Conservation (phyloP, 2,329 filamentous ascomycete genomes). For the Purpureocillium lavendulum region DNA sequence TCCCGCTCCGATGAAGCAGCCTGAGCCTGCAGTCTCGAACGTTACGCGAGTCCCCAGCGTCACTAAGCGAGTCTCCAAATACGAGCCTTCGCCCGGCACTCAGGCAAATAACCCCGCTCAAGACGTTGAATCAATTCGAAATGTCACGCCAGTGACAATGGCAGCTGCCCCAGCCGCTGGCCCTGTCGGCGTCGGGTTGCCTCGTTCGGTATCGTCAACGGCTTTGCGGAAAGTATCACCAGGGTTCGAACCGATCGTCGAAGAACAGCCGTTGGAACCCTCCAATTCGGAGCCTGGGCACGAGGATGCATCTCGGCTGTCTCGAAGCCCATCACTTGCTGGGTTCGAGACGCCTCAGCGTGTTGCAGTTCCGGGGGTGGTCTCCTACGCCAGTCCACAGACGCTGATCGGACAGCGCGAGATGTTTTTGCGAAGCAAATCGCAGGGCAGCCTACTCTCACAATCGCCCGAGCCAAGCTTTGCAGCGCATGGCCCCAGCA, state of each 20-base stretch:
- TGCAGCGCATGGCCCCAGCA: slow-evolving; percentile 18
- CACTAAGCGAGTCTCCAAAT: slow-evolving; percentile 6
- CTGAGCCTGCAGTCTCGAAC: slow-evolving; percentile 19
- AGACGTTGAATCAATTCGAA: not conserved
- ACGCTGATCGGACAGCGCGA: slow-evolving; percentile 50
- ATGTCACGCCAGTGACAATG: not conserved
- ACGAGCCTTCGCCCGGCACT: not conserved
- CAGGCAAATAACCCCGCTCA: not conserved
- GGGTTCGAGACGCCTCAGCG: slow-evolving; percentile 13
- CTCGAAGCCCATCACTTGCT: too few species aligned
- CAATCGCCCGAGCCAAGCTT: slow-evolving; percentile 16
- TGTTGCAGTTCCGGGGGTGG: slow-evolving; percentile 32
- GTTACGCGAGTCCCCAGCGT: slow-evolving; percentile 8
- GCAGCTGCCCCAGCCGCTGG: not conserved
- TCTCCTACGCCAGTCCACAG: slow-evolving; percentile 43
- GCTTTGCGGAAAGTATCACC: slow-evolving; percentile 17
- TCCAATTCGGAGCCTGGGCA: not conserved
- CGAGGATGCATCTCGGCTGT: too few species aligned
- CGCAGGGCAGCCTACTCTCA: slow-evolving; percentile 29
- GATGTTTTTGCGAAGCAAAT: slow-evolving; percentile 43
- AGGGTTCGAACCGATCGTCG: slow-evolving; percentile 32
- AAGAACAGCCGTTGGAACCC: slow-evolving; percentile 23
- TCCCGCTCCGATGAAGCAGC: slow-evolving; percentile 15
- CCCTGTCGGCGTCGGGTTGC: not conserved
- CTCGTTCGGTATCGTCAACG: not conserved